Evolutionary conservation across 176 grass and related monocot genomes (phyloP).

Genomic region (Neostapfia colusana): DNA sequence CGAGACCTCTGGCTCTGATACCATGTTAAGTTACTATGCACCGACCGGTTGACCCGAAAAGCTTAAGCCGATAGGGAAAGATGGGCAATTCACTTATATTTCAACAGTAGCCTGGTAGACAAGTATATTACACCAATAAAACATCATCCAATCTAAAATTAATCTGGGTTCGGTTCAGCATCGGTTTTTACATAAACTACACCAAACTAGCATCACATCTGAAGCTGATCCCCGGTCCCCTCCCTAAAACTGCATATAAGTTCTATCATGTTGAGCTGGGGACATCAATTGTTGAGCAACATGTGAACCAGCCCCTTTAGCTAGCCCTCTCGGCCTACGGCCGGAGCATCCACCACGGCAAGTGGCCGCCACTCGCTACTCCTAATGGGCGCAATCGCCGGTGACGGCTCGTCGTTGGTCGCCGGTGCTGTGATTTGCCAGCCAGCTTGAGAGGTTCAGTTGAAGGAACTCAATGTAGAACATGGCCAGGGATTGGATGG

Average conservation of each 20-base stretch:
- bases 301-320: not conserved
- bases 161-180: not conserved
- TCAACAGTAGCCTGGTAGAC: too few species aligned
- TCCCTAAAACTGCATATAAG: too few species aligned
- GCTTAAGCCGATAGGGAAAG: too few species aligned
- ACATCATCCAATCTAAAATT: not conserved
- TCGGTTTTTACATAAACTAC: not conserved
- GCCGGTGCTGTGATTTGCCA: not conserved
- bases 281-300: not conserved
- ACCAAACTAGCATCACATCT: not conserved
- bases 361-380: not conserved
- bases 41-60: too few species aligned
- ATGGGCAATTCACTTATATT: too few species aligned
- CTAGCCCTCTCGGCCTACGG: not conserved
- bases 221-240: not conserved
- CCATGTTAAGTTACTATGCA: too few species aligned
- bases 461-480: conserved; percentile 16
- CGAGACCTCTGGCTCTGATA: too few species aligned
- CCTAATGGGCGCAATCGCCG: not conserved
- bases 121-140: not conserved
- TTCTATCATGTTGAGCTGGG: not conserved
- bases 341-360: conserved; percentile 39
- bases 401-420: not conserved
- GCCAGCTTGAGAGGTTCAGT: not conserved
- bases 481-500: not conserved